Base-by-base conservation (phyloP, 1,284 basidiomycete species). In the Porodaedalea pini region DNA sequence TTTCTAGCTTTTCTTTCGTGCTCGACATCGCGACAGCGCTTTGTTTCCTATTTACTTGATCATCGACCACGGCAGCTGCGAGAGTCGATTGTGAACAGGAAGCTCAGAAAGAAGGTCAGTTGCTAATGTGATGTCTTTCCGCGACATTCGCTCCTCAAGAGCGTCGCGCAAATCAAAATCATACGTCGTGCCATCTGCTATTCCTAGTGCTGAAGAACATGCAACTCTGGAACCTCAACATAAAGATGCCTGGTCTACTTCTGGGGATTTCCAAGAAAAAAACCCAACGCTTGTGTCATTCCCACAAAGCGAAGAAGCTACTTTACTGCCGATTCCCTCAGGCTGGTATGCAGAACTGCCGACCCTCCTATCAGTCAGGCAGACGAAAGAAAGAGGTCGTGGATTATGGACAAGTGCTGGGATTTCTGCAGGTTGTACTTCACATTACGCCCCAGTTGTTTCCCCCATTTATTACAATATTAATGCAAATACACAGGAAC, bases 401-500 rank as follows among this genome's bases (percentile, higher is more conserved):
- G 68, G 70, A 1, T 45, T 73, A 21, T 73, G 66, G 57, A 57
- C 76, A 2, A 77, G 68, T 50, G 56, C 65, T 31, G 44, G 51
- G 3, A 57, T 73, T 11, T 70, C 68, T 58, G 66, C 73, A 56
- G 81, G 81, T 82, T 13, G 69, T 63, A 10, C 8, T 44, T 31
- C 19, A 15, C 23, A 41, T 37, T 8, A 39, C n/a, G 5, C n/a
- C n/a, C n/a, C n/a, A n/a, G n/a, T n/a, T n/a, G n/a, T n/a, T n/a
- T n/a, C n/a, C n/a, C n/a, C n/a, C n/a, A n/a, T n/a, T n/a, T n/a
- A n/a, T n/a, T n/a, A n/a, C n/a, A n/a, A n/a, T n/a, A n/a, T n/a
- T n/a, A n/a, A n/a, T n/a, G n/a, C n/a, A n/a, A n/a, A n/a, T 52
- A 32, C 11, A 7, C 62, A 94, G 90, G 92, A 10, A 73, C 79